These are phyloP conservation scores for Pulveroboletus sp. DNA, from an alignment of 768 basidiomycete species.

Conservation along the genomic window DNA sequence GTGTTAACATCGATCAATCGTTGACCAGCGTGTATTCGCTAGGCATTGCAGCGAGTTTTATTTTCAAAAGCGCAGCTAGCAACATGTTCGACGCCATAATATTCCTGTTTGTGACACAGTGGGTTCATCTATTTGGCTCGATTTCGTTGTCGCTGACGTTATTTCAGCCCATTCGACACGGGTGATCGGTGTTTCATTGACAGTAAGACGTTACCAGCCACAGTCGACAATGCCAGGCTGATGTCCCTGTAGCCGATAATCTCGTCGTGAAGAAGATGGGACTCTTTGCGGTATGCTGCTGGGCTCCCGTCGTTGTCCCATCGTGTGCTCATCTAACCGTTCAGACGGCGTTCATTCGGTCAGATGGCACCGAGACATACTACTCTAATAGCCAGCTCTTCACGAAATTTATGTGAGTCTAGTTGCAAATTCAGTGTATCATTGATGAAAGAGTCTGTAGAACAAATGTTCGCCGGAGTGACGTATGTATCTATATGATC, in stretches of 20 bases:
- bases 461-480: conserved; percentile 70
- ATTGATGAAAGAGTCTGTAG: conserved; percentile 29
- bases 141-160: conserved; percentile 2
- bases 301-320: neutral
- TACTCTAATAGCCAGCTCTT: conserved; percentile 79
- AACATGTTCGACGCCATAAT: conserved; percentile 75
- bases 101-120: conserved; percentile 83
- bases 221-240: neutral
- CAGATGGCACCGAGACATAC: conserved; percentile 75
- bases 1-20: conserved; percentile 58
- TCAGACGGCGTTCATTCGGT: conserved; percentile 64
- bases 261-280: conserved; percentile 78
- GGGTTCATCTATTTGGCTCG: conserved; percentile 26
- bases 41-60: conserved; percentile 69
- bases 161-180: conserved; percentile 65
- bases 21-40: conserved; percentile 71
- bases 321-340: neutral
- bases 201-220: conserved; percentile 30
- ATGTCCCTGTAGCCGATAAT: conserved; percentile 49
- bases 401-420: conserved; percentile 63
- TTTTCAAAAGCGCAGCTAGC: conserved; percentile 73
- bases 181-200: conserved; percentile 80
- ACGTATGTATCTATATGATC: conserved; percentile 33
- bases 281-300: conserved; percentile 57
- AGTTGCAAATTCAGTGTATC: neutral